Base-by-base conservation (phyloP, 1,284 basidiomycete species). In the Abortiporus biennis region DNA sequence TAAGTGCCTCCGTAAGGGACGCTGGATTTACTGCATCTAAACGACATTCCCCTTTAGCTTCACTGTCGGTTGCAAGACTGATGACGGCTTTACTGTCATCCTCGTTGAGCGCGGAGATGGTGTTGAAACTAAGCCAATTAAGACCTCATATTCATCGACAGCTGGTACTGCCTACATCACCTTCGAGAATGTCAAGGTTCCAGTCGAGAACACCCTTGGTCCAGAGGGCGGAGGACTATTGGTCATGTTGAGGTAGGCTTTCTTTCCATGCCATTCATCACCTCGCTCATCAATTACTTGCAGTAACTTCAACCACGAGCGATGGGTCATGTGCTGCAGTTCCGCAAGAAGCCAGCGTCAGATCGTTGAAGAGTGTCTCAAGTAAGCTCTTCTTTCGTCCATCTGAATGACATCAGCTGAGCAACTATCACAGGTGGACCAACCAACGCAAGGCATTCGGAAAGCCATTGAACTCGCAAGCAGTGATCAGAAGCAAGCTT, bases 101-200 rank as follows among this genome's bases (percentile, higher is more conserved):
- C 71, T 94, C 27, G 80, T 94, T 13, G 79, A 85, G 55, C 76
- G 86, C 36, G 69, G 72, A 2, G 78, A 78, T 46, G 88, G 90
- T 31, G 80, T 97, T 16, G 82, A 89, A 62, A 95, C 92, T 1
- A 85, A 83, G 57, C 71, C 72, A 22, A 92, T 96, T 67, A 92
- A 91, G 65, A 92, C 89, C 1, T 79, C 78, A 23, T 90, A 92
- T 63, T 89, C 85, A 0, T 48, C 78, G 6, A 67, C 84, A 3
- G 85, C 88, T 3, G 88, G 89, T 4, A 93, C 90, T 0, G 88
- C 87, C 3, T 94, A 84, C 58, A 77, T 94, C 53, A 92, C 85
- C 1, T 94, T 92, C 56, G 87, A 92, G 59, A 85, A 93, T 51
- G 87, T 90, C 47, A 80, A 80, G 57, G 88, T 92, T 1, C 91